Conservation (phyloP, 495 filamentous ascomycete species). For the Neurospora intermedia region DNA sequence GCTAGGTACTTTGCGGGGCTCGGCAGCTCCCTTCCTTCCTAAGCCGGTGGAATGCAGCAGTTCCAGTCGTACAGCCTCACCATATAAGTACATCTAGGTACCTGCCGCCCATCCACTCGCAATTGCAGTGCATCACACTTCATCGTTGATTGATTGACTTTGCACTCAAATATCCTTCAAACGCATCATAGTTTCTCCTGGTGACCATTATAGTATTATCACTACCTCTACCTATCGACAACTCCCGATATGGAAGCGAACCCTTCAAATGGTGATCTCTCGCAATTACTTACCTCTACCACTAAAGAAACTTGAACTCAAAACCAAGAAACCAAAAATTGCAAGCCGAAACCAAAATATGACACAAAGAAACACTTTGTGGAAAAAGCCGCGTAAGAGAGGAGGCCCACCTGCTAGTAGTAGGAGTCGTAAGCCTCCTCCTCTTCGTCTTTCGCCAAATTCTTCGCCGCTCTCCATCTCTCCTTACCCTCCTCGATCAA, state of each 20-base stretch:
- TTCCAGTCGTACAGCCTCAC: too few species aligned
- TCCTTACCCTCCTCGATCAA: neutral
- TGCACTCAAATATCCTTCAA: neutral
- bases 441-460: neutral
- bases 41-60: too few species aligned
- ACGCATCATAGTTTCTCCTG: neutral
- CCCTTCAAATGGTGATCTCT: neutral
- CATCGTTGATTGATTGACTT: neutral
- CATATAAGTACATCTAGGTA: too few species aligned
- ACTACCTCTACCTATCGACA: neutral
- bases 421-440: neutral
- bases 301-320: too few species aligned
- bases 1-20: constrained; percentile 18
- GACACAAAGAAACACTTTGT: neutral
- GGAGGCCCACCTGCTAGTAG: neutral
- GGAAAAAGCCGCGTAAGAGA: neutral
- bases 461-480: neutral
- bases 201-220: neutral
- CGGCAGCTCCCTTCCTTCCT: too few species aligned
- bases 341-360: neutral
- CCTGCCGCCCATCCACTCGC: too few species aligned
- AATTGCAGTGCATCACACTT: too few species aligned
- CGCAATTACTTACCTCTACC: neutral
- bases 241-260: neutral
- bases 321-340: neutral